These are phyloP conservation scores for Endocladia muricata DNA, from an alignment of 31 red algal genomes.

Conservation along the genomic window DNA sequence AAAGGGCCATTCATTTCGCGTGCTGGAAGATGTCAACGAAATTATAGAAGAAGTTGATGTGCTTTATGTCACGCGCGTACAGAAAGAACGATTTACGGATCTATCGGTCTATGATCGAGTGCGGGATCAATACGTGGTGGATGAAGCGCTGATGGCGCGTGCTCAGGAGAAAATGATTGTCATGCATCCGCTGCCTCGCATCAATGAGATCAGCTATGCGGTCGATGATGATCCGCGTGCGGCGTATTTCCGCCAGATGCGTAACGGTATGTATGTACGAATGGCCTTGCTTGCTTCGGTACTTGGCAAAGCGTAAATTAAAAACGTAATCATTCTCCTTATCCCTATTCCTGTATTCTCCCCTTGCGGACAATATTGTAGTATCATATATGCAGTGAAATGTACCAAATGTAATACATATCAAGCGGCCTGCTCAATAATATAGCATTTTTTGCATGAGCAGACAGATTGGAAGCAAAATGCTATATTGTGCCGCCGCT, in stretches of 20 bases:
- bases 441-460: no score
- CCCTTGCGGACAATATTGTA: no score
- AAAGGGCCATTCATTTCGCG: no score
- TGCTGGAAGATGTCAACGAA: slow-evolving; percentile 10
- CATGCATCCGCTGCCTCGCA: slow-evolving; percentile 97
- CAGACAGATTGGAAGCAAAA: no score
- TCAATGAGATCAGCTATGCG: slow-evolving; percentile 79
- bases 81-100: slow-evolving; percentile 83
- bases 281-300: slow-evolving; percentile 98
- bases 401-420: no score
- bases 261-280: slow-evolving; percentile 95
- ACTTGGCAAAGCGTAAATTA: slow-evolving; percentile 82
- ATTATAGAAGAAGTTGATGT: slow-evolving; percentile 90
- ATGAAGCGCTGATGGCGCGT: slow-evolving; percentile 76
- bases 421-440: no score
- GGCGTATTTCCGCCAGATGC: slow-evolving; percentile 99
- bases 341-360: no score
- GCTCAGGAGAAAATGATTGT: slow-evolving; percentile 98
- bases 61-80: slow-evolving; percentile 93
- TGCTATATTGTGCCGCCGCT: no score
- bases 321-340: no score
- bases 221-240: slow-evolving; percentile 96
- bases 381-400: no score
- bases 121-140: slow-evolving; percentile 67
- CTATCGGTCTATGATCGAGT: slow-evolving; percentile 67